Conservation (phyloP, 345 rosid species). For the Acer campestre region DNA sequence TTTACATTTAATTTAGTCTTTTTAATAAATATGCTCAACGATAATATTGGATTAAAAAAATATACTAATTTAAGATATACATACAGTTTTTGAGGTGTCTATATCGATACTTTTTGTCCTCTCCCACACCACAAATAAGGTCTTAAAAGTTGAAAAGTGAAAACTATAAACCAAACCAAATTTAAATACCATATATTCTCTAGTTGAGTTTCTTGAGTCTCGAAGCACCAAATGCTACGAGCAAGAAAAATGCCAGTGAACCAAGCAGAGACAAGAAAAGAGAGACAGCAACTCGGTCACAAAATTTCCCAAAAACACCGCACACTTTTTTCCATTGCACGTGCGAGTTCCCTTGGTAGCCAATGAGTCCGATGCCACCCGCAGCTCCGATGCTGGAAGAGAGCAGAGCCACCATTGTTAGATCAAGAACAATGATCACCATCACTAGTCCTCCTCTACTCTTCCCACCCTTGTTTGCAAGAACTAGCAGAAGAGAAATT, state of each 20-base stretch:
- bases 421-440: conserved; percentile 38
- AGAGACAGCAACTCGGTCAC: conserved; percentile 46
- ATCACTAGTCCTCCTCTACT: conserved; percentile 18
- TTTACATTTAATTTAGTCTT: too few species aligned
- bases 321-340: conserved; percentile 67
- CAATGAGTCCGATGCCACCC: conserved; percentile 55
- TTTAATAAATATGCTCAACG: too few species aligned
- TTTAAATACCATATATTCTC: background rate
- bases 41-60: too few species aligned
- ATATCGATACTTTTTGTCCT: too few species aligned
- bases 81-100: too few species aligned
- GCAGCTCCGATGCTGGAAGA: conserved; percentile 65
- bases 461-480: conserved; percentile 32
- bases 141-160: too few species aligned
- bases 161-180: background rate
- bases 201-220: conserved; percentile 26
- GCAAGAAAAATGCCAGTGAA: conserved; percentile 44
- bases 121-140: too few species aligned
- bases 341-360: conserved; percentile 62
- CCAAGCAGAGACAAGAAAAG: conserved; percentile 41
- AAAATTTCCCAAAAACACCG: conserved; percentile 54
- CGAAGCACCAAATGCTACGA: conserved; percentile 39
- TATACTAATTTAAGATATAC: too few species aligned
- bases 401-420: conserved; percentile 55
- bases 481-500: conserved; percentile 39